Base-by-base conservation (phyloP, 805 yeast genomes). In the Wickerhamiella qilinensis region DNA sequence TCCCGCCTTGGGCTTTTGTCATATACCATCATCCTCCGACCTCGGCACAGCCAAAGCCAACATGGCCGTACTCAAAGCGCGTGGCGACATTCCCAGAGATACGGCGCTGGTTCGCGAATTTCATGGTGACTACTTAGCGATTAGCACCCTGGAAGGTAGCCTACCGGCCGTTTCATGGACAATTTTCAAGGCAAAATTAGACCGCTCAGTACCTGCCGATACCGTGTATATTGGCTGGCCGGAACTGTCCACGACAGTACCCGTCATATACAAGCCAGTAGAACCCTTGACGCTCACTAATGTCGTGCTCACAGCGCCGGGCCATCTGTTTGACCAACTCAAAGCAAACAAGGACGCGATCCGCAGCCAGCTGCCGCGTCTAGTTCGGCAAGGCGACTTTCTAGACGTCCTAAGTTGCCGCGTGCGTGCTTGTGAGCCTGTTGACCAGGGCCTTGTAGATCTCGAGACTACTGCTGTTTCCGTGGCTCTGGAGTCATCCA, bases 401-500 rank as follows among this genome's bases (percentile, higher is more conserved):
- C 55, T 69, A 2, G 55, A 69, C 16, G 54, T 53, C 3, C 48
- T 72, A 16, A 65, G 67, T 44, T 79, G 79, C 17, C 49, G 50
- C 5, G 66, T 82, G 2, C 47, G 69, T 3, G 65, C 75, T 19
- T 72, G 84, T 52, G 93, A 81, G 47, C 93, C 93, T 0, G 65
- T 72, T 2, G 71, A 68, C 31, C 93, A 81, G 52, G 94, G 94
- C 1, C 46, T 53, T 2, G 20, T 78, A 1, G 54, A 58, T 17
- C 40, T 45, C 1, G 54, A 56, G 1, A 25, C 35, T 1, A 75
- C 88, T 0, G 60, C 60, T n/a, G 57, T 82, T 2, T 67, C 75
- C 2, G 56, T 80, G 22, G 68, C 75, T 15, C 68, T 65, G 42
- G 51, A 43, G 29, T 30, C 30, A 6, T 15, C 30, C 9, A 8